Evolutionary conservation across 768 basidiomycete genomes (phyloP), one percentile per base, ranked within the genome.

Genomic region (Psilocybe subaeruginosa): DNA sequence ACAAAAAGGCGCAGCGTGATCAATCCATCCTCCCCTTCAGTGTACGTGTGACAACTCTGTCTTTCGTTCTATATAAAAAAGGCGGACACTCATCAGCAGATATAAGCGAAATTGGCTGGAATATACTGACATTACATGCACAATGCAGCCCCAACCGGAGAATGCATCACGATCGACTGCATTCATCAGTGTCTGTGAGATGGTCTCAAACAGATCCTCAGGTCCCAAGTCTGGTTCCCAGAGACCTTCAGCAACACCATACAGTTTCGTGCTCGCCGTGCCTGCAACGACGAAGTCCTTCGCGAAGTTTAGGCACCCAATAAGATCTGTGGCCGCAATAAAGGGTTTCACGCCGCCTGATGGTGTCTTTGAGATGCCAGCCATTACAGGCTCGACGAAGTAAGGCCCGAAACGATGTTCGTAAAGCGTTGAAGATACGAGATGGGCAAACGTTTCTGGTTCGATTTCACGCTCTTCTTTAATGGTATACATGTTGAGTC

Each of bases 401-500:
- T 92, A 99, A 37, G 97, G 96, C 6, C 93, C 93, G 70, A 99
- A 99, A 75, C 97, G 87, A 72, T 87, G 88, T 76, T 98, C 95
- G 75, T 99, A 99, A 14, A 99, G 84, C 19, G 96, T 97, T 55
- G 93, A 95, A 46, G 93, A 94, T 62, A 98, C 91, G 64, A 99
- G 89, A 71, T 95, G 95, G 29, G 95, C 91, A 76, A 99, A 98
- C 6, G 95, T 94, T 80, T 95, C 90, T 47, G 97, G 97, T 67
- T 93, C 89, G 69, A 99, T 97, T 71, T 97, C 90, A 64, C 97
- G 87, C 72, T 97, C 97, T 76, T 99, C 97, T 77, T 99, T 99
- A 83, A 99, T 98, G 33, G 93, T 92, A 78, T 98, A 99, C 93
- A 99, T 96, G 80, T 99, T 99, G 60, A 97, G 91, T 66, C 95